Evolutionary conservation across 306 rosid genomes (phyloP).

Genomic region (Cucurbita moschata): DNA sequence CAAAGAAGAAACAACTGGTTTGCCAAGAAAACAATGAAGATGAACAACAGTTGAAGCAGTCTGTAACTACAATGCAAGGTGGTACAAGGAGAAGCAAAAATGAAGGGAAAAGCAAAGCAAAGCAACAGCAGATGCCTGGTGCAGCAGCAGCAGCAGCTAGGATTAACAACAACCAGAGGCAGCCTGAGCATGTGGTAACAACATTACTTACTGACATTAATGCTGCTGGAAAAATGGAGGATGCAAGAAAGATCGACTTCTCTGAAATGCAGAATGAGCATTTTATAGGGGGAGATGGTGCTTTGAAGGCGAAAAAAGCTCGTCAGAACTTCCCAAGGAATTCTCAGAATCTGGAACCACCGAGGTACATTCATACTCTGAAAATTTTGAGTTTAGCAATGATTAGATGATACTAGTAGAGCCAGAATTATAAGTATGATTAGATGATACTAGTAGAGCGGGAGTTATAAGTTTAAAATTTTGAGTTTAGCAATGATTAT

Average conservation of each 20-base stretch:
- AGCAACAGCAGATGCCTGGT: constrained; percentile 39
- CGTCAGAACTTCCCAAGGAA: constrained; percentile 48
- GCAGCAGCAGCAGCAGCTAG: constrained; percentile 13
- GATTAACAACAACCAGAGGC: constrained; percentile 43
- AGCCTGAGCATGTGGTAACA: constrained; percentile 18
- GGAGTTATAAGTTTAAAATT: not conserved
- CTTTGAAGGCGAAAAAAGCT: constrained; percentile 29
- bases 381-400: not conserved
- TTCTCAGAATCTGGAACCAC: constrained; percentile 58
- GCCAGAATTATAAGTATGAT: not conserved
- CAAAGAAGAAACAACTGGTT: constrained; percentile 25
- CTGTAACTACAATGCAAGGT: constrained; percentile 40
- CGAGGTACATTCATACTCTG: constrained; percentile 26
- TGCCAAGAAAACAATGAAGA: constrained; percentile 47
- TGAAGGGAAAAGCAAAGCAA: constrained; percentile 46
- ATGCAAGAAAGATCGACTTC: constrained; percentile 38
- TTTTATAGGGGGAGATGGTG: constrained; percentile 21
- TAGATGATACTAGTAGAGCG: not conserved
- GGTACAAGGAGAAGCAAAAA: constrained; percentile 45
- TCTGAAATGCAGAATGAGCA: constrained; percentile 66
- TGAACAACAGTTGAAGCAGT: constrained; percentile 45
- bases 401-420: not conserved
- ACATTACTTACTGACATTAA: constrained; percentile 28
- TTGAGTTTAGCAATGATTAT: not conserved
- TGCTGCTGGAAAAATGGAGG: constrained; percentile 28